Percentiles rank a stretch among this genome's conserved stretches.
These are phyloP conservation scores for Nicotiana undulata DNA, from an alignment of 257 asterid genomes.

Conservation along the genomic window DNA sequence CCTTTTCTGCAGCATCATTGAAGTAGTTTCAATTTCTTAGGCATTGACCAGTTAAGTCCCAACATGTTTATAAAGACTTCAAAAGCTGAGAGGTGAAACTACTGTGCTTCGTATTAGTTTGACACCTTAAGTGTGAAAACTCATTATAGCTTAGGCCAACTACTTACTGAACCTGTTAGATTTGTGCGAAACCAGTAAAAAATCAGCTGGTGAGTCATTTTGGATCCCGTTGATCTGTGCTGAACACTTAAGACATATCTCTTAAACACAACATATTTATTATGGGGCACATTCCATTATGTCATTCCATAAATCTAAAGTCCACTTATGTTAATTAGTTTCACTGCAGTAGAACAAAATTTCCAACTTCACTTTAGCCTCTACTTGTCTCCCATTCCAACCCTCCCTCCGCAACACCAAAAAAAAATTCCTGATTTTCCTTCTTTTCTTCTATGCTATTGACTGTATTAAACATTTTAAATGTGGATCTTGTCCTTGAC, in stretches of 20 bases:
- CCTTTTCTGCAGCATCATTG: background rate
- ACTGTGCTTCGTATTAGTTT: background rate
- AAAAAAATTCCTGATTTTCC: background rate
- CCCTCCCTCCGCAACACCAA: background rate
- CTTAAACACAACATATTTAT: background rate
- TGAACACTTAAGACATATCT: background rate
- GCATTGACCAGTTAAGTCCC: background rate
- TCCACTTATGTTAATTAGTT: background rate
- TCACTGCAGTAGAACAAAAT: background rate
- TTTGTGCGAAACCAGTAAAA: background rate
- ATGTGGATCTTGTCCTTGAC: conserved; percentile 10
- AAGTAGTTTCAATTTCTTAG: background rate
- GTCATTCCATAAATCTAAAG: background rate
- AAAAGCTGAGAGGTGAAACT: conserved; percentile 2
- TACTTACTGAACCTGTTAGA: background rate
- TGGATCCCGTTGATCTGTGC: background rate
- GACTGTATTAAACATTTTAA: background rate
- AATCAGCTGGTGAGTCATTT: background rate
- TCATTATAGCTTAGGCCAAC: background rate
- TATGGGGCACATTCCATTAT: background rate
- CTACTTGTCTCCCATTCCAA: background rate
- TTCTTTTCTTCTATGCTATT: background rate
- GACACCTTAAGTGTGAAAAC: background rate
- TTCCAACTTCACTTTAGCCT: background rate
- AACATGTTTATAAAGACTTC: background rate